A percentile compares a stretch with the other conserved stretches of the same genome.
Conservation (phyloP, 1,284 basidiomycete species). For the Porodaedalea pini region DNA sequence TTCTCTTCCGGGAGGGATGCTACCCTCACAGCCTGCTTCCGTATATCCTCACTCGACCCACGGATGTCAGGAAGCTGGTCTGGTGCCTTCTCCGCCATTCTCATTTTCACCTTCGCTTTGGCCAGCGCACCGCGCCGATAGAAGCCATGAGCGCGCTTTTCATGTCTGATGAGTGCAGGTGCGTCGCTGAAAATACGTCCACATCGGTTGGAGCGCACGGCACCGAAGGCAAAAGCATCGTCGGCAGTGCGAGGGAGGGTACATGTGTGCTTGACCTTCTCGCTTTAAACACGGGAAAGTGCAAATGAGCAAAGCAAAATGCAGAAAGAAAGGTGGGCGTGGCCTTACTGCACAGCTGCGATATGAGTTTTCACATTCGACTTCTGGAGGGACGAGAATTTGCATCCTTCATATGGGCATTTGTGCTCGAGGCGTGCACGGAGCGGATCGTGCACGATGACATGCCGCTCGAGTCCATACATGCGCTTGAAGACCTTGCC, state of each 20-base stretch:
- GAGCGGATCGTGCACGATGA: neutral
- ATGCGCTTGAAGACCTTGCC: conserved; percentile 8
- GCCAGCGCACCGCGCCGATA: neutral
- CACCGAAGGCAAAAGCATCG: neutral
- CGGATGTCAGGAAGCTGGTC: neutral
- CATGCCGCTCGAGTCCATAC: conserved; percentile 12
- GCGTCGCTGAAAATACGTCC: conserved; percentile 9
- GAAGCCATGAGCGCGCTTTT: conserved; percentile 11
- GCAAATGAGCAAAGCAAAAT: neutral
- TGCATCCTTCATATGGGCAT: conserved; percentile 6
- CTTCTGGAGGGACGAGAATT: conserved; percentile 13
- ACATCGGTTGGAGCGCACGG: neutral
- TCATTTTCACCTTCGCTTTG: neutral
- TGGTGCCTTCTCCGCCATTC: neutral
- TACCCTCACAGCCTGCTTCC: neutral
- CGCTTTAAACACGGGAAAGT: neutral
- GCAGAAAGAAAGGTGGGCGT: neutral
- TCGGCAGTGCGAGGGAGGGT: neutral
- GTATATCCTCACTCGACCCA: neutral
- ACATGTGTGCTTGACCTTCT: conserved; percentile 8
- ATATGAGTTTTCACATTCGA: conserved; percentile 18
- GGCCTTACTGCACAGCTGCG: conserved; percentile 16
- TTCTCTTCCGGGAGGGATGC: neutral
- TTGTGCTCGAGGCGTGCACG: neutral
- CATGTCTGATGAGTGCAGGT: conserved; percentile 13